A percentile compares a stretch with the other conserved stretches of the same genome.
These are phyloP conservation scores for Fusarium abutilonis DNA, from an alignment of 2,329 filamentous ascomycete genomes.

Conservation along the genomic window DNA sequence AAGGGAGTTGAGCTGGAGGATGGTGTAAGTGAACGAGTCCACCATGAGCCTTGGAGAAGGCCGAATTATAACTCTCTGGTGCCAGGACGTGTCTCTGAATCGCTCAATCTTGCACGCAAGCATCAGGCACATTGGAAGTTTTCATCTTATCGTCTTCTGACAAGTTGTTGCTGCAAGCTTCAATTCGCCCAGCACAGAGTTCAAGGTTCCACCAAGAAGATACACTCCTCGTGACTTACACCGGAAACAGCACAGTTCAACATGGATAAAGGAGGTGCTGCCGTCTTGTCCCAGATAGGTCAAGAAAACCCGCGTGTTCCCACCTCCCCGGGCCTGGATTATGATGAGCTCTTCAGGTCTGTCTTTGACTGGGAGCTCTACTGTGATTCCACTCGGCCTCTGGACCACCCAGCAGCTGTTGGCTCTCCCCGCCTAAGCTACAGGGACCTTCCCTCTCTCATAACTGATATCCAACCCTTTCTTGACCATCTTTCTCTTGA, in stretches of 20 bases:
- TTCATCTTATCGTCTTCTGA: constrained; percentile 54
- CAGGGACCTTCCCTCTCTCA: constrained; percentile 48
- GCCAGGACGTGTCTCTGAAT: constrained; percentile 53
- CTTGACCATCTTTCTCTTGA: constrained; percentile 50
- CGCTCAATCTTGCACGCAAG: constrained; percentile 54
- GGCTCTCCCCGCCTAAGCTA: constrained; percentile 46
- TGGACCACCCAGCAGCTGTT: constrained; percentile 43
- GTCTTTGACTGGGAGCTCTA: constrained; percentile 53
- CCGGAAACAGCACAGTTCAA: constrained; percentile 49
- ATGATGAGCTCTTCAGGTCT: constrained; percentile 49
- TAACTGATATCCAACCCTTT: constrained; percentile 50
- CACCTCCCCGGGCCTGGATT: constrained; percentile 48
- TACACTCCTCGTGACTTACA: constrained; percentile 53
- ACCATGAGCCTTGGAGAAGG: constrained; percentile 50
- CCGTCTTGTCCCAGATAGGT: constrained; percentile 48
- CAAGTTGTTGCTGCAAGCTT: constrained; percentile 50
- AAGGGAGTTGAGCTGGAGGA: constrained; percentile 31
- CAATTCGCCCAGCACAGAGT: constrained; percentile 51
- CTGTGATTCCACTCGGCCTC: constrained; percentile 48
- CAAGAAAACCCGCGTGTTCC: constrained; percentile 52
- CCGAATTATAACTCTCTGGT: constrained; percentile 54
- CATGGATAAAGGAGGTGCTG: constrained; percentile 48
- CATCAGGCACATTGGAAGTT: constrained; percentile 53
- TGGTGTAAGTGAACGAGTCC: constrained; percentile 53
- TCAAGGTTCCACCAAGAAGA: constrained; percentile 54